These are phyloP conservation scores for Petasospora fabianii DNA, from an alignment of 1,139 yeast species.

Conservation along the genomic window DNA sequence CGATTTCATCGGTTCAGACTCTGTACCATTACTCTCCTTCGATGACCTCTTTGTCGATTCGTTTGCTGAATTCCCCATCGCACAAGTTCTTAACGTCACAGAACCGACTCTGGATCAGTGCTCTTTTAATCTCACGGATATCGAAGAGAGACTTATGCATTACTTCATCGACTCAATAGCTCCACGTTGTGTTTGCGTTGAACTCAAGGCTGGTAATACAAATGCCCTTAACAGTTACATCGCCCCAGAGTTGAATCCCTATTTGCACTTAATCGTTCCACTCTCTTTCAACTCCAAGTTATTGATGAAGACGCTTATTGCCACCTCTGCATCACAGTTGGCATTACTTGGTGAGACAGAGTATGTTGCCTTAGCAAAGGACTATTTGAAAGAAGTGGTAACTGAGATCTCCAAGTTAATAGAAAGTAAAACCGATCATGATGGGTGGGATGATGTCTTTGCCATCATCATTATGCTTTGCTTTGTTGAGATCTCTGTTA, in stretches of 20 bases:
- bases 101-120: constrained; percentile 15
- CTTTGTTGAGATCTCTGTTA: constrained; percentile 37
- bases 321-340: constrained; percentile 36
- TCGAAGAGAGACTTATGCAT: constrained; percentile 28
- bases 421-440: constrained; percentile 22
- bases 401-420: constrained; percentile 31
- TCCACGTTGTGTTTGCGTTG: constrained; percentile 36
- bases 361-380: constrained; percentile 29
- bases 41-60: constrained; percentile 26
- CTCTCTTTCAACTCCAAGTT: constrained; percentile 32
- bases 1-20: constrained; percentile 17
- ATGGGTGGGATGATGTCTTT: constrained; percentile 38
- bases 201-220: constrained; percentile 10
- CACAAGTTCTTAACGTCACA: constrained; percentile 14
- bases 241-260: constrained; percentile 34
- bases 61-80: constrained; percentile 21
- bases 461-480: constrained; percentile 38
- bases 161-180: constrained; percentile 35
- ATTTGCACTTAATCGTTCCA: constrained; percentile 35
- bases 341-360: constrained; percentile 30
- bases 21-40: constrained; percentile 14
- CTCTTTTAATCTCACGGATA: constrained; percentile 10
- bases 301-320: constrained; percentile 33
- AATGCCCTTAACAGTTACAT: constrained; percentile 14
- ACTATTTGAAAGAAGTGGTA: constrained; percentile 30